Percentiles rank a stretch among this genome's conserved stretches.
These are phyloP conservation scores for Podospora pseudocomata DNA, from an alignment of 495 filamentous ascomycete genomes.

Conservation along the genomic window DNA sequence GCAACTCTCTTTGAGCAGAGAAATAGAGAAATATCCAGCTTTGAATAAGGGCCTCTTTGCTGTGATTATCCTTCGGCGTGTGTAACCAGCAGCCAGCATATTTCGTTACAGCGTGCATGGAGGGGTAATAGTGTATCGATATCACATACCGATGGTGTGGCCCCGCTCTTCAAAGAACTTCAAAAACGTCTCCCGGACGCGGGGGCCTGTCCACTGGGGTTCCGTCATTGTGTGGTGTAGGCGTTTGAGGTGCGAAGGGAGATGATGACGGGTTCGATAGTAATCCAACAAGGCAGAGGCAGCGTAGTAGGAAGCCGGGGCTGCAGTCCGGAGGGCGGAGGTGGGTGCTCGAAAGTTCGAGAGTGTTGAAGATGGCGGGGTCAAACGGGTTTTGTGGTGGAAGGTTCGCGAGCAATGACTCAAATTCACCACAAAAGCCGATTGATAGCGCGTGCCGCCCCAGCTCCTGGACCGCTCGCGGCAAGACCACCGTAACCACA, in stretches of 20 bases:
- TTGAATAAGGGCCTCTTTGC: background rate
- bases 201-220: slow-evolving; percentile 59
- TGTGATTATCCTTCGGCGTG: background rate
- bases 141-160: slow-evolving; percentile 51
- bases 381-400: slow-evolving; percentile 35
- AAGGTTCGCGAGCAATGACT: slow-evolving; percentile 41
- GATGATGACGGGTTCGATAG: slow-evolving; percentile 19
- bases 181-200: slow-evolving; percentile 74
- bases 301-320: slow-evolving; percentile 5
- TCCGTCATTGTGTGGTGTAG: slow-evolving; percentile 40
- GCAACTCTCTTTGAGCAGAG: background rate
- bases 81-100: background rate
- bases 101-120: slow-evolving; percentile 3
- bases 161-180: slow-evolving; percentile 75
- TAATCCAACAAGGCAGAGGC: slow-evolving; percentile 9
- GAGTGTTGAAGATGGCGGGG: slow-evolving; percentile 29
- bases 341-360: slow-evolving; percentile 38
- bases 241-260: slow-evolving; percentile 24
- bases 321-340: slow-evolving; percentile 18
- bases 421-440: slow-evolving; percentile 33
- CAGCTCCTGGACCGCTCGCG: slow-evolving; percentile 22
- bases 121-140: slow-evolving; percentile 13
- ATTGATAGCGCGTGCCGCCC: slow-evolving; percentile 22
- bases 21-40: background rate
- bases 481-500: slow-evolving; percentile 25